These are phyloP conservation scores for Calonectria hongkongensis DNA, from an alignment of 2,329 filamentous ascomycete genomes.

Conservation along the genomic window DNA sequence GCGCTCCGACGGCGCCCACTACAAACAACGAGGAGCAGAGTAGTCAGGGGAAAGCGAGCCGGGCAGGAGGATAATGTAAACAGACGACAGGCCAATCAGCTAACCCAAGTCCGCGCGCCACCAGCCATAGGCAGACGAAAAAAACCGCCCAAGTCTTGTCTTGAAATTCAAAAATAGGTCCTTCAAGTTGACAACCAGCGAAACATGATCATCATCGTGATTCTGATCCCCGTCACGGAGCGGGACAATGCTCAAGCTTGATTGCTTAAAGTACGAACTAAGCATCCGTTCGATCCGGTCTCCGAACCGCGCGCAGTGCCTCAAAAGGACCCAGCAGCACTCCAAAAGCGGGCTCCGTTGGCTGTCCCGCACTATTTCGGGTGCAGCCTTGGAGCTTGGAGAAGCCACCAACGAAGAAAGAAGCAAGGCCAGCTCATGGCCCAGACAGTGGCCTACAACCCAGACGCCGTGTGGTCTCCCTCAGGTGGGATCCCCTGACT, in stretches of 20 bases:
- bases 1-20: neutral
- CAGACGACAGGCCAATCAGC: neutral
- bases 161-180: neutral
- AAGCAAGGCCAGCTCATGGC: neutral
- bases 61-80: neutral
- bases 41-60: conserved; percentile 8
- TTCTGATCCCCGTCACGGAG: neutral
- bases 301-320: neutral
- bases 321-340: conserved; percentile 5
- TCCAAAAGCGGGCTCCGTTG: neutral
- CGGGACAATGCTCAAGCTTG: neutral
- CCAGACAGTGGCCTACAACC: neutral
- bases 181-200: neutral
- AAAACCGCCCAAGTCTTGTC: neutral
- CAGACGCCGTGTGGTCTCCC: neutral
- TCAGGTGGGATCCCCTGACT: conserved; percentile 15
- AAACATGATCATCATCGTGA: neutral
- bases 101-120: too few relatives aligned
- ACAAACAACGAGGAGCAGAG: neutral
- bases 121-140: neutral
- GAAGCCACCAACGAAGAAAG: neutral
- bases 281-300: neutral
- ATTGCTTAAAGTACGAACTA: conserved; percentile 15
- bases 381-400: neutral
- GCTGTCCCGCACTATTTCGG: conserved; percentile 4